Base-by-base conservation (phyloP, 805 yeast genomes). In the Yarrowia yakushimensis region DNA sequence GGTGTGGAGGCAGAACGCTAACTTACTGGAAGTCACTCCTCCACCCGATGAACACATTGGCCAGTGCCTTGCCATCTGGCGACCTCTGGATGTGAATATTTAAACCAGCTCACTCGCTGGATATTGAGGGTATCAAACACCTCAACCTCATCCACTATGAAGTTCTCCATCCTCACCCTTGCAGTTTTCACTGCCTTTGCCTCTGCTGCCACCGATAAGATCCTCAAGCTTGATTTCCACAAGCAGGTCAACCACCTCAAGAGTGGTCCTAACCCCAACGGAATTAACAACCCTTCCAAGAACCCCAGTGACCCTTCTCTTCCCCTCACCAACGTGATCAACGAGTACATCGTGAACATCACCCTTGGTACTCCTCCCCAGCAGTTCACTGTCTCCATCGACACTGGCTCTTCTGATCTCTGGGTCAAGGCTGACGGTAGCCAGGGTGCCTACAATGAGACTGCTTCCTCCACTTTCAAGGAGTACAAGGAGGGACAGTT, bases 331-430 rank as follows among this genome's bases (percentile, higher is more conserved):
- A 50, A 50, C 57, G 11, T 33, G 22, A 8, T 17, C 6, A 31
- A 33, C 39, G 22, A 50, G 30, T 50, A 50, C 42, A 10, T 20
- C 2, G 34, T 30, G 15, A 22, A 50, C 10, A 34, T 31, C 11
- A n/a, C 71, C 15, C 60, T 87, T 13, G 92, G 93, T 5, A 81
- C 89, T 0, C 80, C 85, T 1, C 68, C 76, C 0, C 86, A 85
- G 68, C 70, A 75, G 12, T 75, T 86, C 4, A 76, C 76, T 4
- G 82, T 85, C 4, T 71, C 84, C 48, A 69, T 86, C 17, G 91
- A 86, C 69, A 86, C 90, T 1, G 91, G 90, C 1, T 85, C 90
- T 0, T 79, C 87, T 0, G 90, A 86, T 69, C 70, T 85, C 43
- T 85, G 88, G 87, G 82, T 85, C 34, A 30, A 66, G 23, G 62